These are phyloP conservation scores for Ascochyta koolunga DNA, from an alignment of 2,329 filamentous ascomycete species.

Conservation along the genomic window DNA sequence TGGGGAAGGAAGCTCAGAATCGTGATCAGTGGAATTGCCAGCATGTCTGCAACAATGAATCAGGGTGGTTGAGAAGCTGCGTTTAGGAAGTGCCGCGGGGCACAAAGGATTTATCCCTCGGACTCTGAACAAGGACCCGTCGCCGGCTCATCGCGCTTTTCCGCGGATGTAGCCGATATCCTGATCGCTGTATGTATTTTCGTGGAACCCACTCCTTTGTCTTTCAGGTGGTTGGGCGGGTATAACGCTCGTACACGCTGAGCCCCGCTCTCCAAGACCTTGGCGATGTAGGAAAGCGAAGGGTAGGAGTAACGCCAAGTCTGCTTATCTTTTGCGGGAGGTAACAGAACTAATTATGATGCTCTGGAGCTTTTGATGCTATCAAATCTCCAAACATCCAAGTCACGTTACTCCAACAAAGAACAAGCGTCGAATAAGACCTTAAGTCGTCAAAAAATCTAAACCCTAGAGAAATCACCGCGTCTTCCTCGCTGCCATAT, in stretches of 20 bases:
- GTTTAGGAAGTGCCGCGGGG: no score
- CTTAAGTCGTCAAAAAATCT: no score
- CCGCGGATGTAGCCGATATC: not conserved
- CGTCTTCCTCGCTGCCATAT: not conserved
- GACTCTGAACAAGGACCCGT: not conserved
- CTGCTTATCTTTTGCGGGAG: not conserved
- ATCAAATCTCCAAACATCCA: no score
- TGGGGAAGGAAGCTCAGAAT: no score
- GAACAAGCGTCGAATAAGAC: no score
- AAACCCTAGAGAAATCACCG: not conserved
- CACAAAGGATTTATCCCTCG: no score
- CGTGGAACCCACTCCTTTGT: constrained; percentile 51
- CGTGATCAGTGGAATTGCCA: no score
- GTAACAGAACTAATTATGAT: no score
- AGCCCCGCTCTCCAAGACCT: constrained; percentile 8
- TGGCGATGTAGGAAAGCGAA: constrained; percentile 1
- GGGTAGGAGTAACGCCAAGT: not conserved
- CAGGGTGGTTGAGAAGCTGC: no score
- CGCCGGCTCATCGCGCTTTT: not conserved
- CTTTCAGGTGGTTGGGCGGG: not conserved
- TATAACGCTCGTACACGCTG: no score
- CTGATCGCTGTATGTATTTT: constrained; percentile 50
- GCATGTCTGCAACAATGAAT: constrained; percentile 10
- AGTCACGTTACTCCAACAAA: no score
- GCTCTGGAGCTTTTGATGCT: no score